These are phyloP conservation scores for Thalia dealbata DNA, from an alignment of 176 grass and related monocot species.

Conservation along the genomic window DNA sequence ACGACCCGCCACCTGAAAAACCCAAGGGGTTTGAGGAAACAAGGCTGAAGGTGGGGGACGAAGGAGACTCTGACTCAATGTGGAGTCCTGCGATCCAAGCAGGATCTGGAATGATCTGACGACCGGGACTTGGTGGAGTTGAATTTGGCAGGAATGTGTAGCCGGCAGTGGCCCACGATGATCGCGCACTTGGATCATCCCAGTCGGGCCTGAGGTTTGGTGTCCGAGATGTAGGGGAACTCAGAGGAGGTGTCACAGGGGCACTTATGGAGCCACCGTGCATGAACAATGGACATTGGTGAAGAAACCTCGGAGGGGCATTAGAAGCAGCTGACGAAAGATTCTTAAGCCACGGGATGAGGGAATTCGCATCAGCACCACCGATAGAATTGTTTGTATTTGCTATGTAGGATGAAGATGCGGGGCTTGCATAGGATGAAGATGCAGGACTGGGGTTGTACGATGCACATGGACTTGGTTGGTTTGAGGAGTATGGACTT, in stretches of 20 bases:
- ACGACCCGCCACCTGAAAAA: conserved; percentile 22
- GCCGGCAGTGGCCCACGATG: neutral
- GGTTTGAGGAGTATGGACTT: conserved; percentile 73
- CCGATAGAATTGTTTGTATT: conserved; percentile 19
- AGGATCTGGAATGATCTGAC: conserved; percentile 25
- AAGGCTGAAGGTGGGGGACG: conserved; percentile 40
- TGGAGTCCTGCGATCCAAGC: conserved; percentile 49
- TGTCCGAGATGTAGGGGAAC: conserved; percentile 54
- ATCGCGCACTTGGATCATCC: neutral
- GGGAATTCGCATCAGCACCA: conserved; percentile 41
- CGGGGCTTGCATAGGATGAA: conserved; percentile 40
- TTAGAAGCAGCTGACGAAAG: conserved; percentile 31
- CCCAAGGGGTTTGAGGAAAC: conserved; percentile 37
- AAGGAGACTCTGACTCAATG: conserved; percentile 44
- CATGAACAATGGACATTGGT: conserved; percentile 12
- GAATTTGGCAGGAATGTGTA: conserved; percentile 25
- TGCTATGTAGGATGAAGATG: conserved; percentile 52
- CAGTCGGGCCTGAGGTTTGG: conserved; percentile 42
- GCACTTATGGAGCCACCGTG: conserved; percentile 73
- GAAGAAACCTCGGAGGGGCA: neutral
- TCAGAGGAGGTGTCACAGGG: conserved; percentile 77
- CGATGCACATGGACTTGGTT: conserved; percentile 44
- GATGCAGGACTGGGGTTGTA: conserved; percentile 67
- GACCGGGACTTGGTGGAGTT: conserved; percentile 32
- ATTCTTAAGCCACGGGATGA: conserved; percentile 69